Conservation (phyloP, 768 basidiomycete species). For the Xanthoconium stramineum region DNA sequence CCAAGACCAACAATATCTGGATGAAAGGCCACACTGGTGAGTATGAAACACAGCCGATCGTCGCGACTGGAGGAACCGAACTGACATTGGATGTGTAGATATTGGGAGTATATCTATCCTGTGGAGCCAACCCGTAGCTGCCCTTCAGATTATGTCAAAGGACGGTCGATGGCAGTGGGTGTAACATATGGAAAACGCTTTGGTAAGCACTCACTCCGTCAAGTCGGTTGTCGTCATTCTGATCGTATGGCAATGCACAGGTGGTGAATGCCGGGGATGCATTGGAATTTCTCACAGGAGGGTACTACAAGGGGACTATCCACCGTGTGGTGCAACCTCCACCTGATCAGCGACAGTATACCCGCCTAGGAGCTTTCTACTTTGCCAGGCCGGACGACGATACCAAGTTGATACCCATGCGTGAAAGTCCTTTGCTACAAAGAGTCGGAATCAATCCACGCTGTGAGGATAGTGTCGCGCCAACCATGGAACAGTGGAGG, state of each 20-base stretch:
- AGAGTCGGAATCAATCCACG: no score
- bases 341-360: no score
- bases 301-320: no score
- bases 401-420: slow-evolving; percentile 41
- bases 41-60: slow-evolving; percentile 28
- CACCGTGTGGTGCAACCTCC: no score
- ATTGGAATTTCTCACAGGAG: slow-evolving; percentile 58
- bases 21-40: no score
- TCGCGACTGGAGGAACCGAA: neutral
- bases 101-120: slow-evolving; percentile 55
- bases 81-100: slow-evolving; percentile 31
- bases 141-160: slow-evolving; percentile 51
- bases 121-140: no score
- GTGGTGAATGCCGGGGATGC: slow-evolving; percentile 60
- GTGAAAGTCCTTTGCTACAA: no score
- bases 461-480: no score
- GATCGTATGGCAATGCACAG: neutral
- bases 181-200: no score
- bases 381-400: slow-evolving; percentile 52
- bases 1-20: no score
- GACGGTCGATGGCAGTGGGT: slow-evolving; percentile 59
- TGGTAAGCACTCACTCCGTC: slow-evolving; percentile 1
- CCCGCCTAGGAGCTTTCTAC: slow-evolving; percentile 60
- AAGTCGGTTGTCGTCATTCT: neutral
- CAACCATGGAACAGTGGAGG: no score